phyloP scores from a whole-genome alignment of 2,329 filamentous ascomycete genomes.

The Fusarium domesticum region DNA sequence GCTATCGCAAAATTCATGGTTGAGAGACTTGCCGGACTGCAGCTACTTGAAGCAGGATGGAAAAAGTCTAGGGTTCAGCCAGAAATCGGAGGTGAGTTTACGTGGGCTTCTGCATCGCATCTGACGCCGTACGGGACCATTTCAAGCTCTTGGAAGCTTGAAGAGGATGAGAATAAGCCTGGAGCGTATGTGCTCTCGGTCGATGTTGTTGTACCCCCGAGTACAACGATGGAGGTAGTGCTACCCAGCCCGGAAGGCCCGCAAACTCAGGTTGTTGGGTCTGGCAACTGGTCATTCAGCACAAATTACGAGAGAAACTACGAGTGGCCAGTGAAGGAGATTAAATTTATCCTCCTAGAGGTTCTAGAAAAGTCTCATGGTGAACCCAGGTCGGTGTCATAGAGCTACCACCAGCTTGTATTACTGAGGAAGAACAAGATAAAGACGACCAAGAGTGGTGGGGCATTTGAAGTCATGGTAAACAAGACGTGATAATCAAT shows the following conservation, averaged over 20 bases:
- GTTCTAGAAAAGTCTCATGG: too few relatives aligned
- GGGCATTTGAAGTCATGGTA: too few relatives aligned
- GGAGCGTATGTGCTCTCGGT: conserved; percentile 4
- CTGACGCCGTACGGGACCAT: conserved; percentile 22
- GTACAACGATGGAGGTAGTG: conserved; percentile 21
- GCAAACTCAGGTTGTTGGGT: conserved; percentile 13
- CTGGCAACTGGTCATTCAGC: conserved; percentile 20
- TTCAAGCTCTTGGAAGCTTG: conserved; percentile 18
- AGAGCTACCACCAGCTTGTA: too few relatives aligned
- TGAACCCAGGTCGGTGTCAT: too few relatives aligned
- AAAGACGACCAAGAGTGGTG: too few relatives aligned
- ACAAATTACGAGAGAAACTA: not conserved
- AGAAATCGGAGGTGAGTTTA: conserved; percentile 19
- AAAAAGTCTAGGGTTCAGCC: conserved; percentile 19
- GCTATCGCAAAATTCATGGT: conserved; percentile 40
- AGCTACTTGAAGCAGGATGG: conserved; percentile 25
- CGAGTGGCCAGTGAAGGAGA: conserved; percentile 16
- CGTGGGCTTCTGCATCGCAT: conserved; percentile 17
- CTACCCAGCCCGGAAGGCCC: conserved; percentile 5
- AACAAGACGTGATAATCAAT: too few relatives aligned
- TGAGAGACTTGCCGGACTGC: conserved; percentile 23
- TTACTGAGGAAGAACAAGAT: too few relatives aligned
- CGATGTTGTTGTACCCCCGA: conserved; percentile 14
- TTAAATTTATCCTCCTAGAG: too few relatives aligned
- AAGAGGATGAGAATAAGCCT: conserved; percentile 8